A percentile compares a stretch with the other conserved stretches of the same genome.
These are phyloP conservation scores for Arctium lappa DNA, from an alignment of 129 eudicot genomes.

Conservation along the genomic window DNA sequence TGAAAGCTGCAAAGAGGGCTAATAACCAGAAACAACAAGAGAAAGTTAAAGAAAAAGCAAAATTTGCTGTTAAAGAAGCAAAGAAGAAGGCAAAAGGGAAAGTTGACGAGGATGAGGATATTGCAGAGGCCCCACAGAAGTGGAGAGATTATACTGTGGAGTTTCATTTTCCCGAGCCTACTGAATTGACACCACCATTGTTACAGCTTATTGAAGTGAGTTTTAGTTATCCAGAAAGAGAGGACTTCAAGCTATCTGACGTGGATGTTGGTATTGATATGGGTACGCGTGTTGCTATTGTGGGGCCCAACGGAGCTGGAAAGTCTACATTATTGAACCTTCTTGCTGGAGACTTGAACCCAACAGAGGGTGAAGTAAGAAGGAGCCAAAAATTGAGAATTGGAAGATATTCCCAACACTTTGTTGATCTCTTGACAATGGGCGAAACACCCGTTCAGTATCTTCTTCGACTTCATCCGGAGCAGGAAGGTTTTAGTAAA, in stretches of 20 bases:
- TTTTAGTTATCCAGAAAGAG: constrained; percentile 75
- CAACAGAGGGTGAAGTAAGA: constrained; percentile 72
- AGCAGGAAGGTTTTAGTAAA: constrained; percentile 78
- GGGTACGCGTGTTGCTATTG: constrained; percentile 84
- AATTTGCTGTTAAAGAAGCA: constrained; percentile 58
- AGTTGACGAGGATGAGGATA: constrained; percentile 61
- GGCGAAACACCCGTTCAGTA: constrained; percentile 81
- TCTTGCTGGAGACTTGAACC: constrained; percentile 70
- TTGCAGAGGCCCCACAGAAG: constrained; percentile 65
- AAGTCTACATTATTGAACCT: constrained; percentile 77
- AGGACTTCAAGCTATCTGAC: constrained; percentile 64
- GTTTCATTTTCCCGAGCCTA: constrained; percentile 90
- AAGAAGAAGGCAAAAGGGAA: constrained; percentile 63
- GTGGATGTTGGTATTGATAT: constrained; percentile 90
- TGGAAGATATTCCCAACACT: constrained; percentile 85
- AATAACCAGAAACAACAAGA: constrained; percentile 64
- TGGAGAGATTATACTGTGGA: constrained; percentile 82
- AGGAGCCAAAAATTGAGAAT: constrained; percentile 73
- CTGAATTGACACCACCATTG: constrained; percentile 78
- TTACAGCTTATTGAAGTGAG: constrained; percentile 76
- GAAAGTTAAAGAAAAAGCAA: constrained; percentile 74
- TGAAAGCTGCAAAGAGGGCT: constrained; percentile 74
- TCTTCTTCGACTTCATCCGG: constrained; percentile 79
- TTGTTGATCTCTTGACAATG: constrained; percentile 77
- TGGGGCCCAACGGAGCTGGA: constrained; percentile 93